These are phyloP conservation scores for Beta macrorhiza DNA, from an alignment of 179 eudicot genomes.

Conservation along the genomic window DNA sequence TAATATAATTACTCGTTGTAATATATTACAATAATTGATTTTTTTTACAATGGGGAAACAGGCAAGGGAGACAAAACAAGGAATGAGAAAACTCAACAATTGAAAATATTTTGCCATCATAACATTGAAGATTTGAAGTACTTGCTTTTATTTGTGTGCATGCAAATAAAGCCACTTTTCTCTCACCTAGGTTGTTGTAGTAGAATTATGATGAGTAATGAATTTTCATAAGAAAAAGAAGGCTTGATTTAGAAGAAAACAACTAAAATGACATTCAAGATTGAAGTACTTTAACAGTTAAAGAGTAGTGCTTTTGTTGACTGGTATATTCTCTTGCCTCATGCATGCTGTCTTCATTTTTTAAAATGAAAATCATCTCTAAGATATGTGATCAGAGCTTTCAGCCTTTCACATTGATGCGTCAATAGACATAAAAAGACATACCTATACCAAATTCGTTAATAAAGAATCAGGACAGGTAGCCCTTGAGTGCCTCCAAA, in stretches of 20 bases:
- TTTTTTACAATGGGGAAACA: no score
- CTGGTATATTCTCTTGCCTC: slow-evolving; percentile 18
- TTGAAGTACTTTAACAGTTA: neutral
- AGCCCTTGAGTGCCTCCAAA: slow-evolving; percentile 18
- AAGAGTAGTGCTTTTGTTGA: neutral
- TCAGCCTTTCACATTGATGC: slow-evolving; percentile 8
- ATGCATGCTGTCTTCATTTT: neutral
- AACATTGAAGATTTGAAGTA: no score
- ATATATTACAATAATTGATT: no score
- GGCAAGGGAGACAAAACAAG: no score
- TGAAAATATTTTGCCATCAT: no score
- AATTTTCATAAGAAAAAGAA: neutral
- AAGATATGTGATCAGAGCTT: neutral
- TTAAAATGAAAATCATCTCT: neutral
- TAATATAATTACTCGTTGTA: no score
- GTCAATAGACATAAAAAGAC: slow-evolving; percentile 4
- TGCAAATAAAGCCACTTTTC: neutral
- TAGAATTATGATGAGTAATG: neutral
- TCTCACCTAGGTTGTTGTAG: neutral
- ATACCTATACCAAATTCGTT: slow-evolving; percentile 7
- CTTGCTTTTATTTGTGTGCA: neutral
- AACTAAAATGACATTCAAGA: neutral
- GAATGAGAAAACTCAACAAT: no score
- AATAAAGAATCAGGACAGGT: neutral
- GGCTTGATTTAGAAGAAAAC: neutral